A percentile compares a stretch with the other conserved stretches of the same genome.
phyloP scores from a whole-genome alignment of 139 green algal species.

The Pseudopediastrum boryanum region DNA sequence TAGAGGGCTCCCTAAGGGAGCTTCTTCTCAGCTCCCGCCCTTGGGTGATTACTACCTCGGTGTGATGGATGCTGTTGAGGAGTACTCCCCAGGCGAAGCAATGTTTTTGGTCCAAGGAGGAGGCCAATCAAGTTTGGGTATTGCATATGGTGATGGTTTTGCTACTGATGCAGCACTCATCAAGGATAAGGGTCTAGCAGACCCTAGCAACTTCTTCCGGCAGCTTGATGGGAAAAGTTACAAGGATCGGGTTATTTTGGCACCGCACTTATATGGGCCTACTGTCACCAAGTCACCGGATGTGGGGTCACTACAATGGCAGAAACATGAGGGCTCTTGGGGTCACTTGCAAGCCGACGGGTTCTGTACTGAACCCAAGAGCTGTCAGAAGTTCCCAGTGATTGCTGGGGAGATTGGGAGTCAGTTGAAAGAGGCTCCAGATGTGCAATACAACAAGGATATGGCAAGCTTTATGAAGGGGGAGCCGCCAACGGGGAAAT shows the following conservation, averaged over 20 bases:
- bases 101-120: neutral
- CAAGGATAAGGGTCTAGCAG: neutral
- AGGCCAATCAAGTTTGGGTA: neutral
- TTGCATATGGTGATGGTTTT: neutral
- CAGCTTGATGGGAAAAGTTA: neutral
- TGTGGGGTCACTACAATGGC: neutral
- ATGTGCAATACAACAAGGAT: conserved; percentile 12
- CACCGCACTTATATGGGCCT: neutral
- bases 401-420: conserved; percentile 12
- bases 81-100: neutral
- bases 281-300: neutral
- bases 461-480: conserved; percentile 6
- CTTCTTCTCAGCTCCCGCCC: neutral
- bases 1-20: neutral
- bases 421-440: conserved; percentile 5
- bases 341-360: neutral
- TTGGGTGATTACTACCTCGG: neutral
- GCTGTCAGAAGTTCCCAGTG: conserved; percentile 6
- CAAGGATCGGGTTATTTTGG: conserved; percentile 2
- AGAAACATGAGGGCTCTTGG: conserved; percentile 2
- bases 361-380: conserved; percentile 11
- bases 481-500: neutral
- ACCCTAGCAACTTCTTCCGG: neutral
- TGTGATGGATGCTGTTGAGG: conserved; percentile 11
- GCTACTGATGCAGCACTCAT: neutral